A percentile compares a stretch with the other conserved stretches of the same genome.
These are phyloP conservation scores for Coniochaeta sp. DNA, from an alignment of 2,329 filamentous ascomycete genomes.

Conservation along the genomic window DNA sequence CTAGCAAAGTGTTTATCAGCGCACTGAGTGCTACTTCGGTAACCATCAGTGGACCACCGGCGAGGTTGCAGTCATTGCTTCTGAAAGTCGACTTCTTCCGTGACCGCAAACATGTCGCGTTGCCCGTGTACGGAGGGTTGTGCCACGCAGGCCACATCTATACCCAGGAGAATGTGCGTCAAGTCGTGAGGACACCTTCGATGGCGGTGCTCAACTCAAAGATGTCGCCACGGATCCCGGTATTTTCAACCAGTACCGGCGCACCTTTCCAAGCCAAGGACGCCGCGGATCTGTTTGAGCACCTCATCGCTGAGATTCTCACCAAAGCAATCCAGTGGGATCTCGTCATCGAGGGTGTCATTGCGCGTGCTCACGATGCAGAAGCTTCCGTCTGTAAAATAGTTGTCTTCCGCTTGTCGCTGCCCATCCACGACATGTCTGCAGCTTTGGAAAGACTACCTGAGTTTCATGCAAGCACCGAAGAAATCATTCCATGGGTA, in stretches of 20 bases:
- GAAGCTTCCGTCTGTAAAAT: slow-evolving; percentile 12
- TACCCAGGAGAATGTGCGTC: slow-evolving; percentile 16
- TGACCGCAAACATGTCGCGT: slow-evolving; percentile 17
- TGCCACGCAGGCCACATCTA: slow-evolving; percentile 35
- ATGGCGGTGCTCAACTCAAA: slow-evolving; percentile 1
- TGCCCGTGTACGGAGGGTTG: slow-evolving; percentile 29
- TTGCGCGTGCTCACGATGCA: slow-evolving; percentile 10
- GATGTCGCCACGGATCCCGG: slow-evolving; percentile 15
- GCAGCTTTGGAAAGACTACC: slow-evolving; percentile 6
- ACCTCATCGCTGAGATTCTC: slow-evolving; percentile 21
- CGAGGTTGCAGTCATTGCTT: slow-evolving; percentile 21
- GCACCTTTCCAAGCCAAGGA: slow-evolving; percentile 16
- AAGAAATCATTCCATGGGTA: slow-evolving; percentile 18
- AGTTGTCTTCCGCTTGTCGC: slow-evolving; percentile 19
- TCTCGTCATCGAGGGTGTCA: slow-evolving; percentile 16
- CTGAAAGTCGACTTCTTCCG: slow-evolving; percentile 20
- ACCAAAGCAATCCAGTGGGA: slow-evolving; percentile 21
- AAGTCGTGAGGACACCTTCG: slow-evolving; percentile 2
- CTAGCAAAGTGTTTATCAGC: slow-evolving; percentile 33
- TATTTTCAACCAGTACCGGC: slow-evolving; percentile 24
- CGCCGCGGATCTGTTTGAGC: slow-evolving; percentile 15
- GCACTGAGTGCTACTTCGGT: slow-evolving; percentile 22
- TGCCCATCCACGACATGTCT: slow-evolving; percentile 18
- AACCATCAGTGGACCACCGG: slow-evolving; percentile 30
- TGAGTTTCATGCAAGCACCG: background rate